Evolutionary conservation across 2,329 filamentous ascomycete genomes (phyloP), one percentile per base, ranked within the genome.

Genomic region (Myotisia sp.): DNA sequence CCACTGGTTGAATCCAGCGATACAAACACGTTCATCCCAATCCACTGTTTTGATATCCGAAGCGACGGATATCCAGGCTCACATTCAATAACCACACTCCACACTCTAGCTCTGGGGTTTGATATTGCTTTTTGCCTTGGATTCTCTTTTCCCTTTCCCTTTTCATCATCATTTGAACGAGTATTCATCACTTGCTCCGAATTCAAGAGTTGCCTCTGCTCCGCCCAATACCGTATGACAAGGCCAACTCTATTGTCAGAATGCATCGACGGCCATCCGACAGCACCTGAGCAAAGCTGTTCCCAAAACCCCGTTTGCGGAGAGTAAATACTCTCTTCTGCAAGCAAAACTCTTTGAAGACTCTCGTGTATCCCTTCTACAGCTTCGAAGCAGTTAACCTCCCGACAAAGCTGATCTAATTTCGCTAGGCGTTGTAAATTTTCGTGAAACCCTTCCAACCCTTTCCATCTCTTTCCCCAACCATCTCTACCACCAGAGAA

Each of bases 371-470:
- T 48, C 10, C 55, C 57, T 34, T 59, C 59, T n/a, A 63, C 45
- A 7, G 60, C 59, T 44, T 62, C 56, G 30, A 64, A 64, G 28
- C 60, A 63, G 29, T 63, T 63, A 7, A 61, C 53, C 26, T 62
- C 55, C 32, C 58, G 51, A 36, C 60, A 61, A 33, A 63, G 51
- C 34, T 53, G 52, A 42, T 64, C 61, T 36, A 60, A 48, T 22
- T 55, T 58, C n/a, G 58, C 56, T 18, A 64, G 51, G 47, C 60
- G 59, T 30, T 54, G 54, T 21, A 64, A 36, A 40, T 64, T 64
- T 37, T 52, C 51, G 38, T 60, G 52, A 33, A 64, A 64, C 3
- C 50, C 51, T 21, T 47, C 42, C 16, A 63, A 42, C 8, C 45
- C 44, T 38, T 55, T 55, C 59, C 59, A 62, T 13, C 38, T 39